Evolutionary conservation across 2,329 filamentous ascomycete genomes (phyloP).

Genomic region (Teratosphaeria epicoccoides): DNA sequence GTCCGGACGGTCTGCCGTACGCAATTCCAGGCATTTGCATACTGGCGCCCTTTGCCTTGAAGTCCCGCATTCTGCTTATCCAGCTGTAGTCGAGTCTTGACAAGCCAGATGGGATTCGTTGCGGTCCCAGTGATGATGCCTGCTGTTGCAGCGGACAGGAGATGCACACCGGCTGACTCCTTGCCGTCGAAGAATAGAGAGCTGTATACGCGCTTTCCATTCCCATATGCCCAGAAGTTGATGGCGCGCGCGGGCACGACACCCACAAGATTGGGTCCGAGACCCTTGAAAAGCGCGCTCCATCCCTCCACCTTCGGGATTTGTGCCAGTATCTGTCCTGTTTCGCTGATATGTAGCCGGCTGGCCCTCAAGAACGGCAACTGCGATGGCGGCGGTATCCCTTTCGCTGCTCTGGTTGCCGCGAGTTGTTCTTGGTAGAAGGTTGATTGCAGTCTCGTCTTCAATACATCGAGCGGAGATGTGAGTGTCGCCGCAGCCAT

Average conservation of each 20-base stretch:
- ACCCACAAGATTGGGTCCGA: constrained; percentile 81
- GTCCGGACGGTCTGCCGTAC: constrained; percentile 67
- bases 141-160: constrained; percentile 63
- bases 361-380: constrained; percentile 57
- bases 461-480: constrained; percentile 84
- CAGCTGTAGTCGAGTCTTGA: constrained; percentile 86
- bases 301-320: constrained; percentile 75
- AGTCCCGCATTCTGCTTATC: constrained; percentile 68
- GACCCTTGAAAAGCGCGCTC: constrained; percentile 82
- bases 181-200: constrained; percentile 61
- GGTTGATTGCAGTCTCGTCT: constrained; percentile 86
- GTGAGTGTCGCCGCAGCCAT: constrained; percentile 91
- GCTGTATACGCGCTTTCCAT: constrained; percentile 73
- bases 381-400: constrained; percentile 42
- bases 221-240: constrained; percentile 90
- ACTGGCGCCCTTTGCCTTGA: constrained; percentile 50
- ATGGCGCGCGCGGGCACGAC: constrained; percentile 84
- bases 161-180: constrained; percentile 65
- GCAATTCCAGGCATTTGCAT: constrained; percentile 83
- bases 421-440: constrained; percentile 81
- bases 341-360: constrained; percentile 69
- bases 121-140: constrained; percentile 80
- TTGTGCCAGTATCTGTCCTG: constrained; percentile 69
- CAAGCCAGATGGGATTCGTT: constrained; percentile 92
- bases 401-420: constrained; percentile 52